Base-by-base conservation (phyloP, 1,284 basidiomycete genomes). In the Ustilago vetiveriae region DNA sequence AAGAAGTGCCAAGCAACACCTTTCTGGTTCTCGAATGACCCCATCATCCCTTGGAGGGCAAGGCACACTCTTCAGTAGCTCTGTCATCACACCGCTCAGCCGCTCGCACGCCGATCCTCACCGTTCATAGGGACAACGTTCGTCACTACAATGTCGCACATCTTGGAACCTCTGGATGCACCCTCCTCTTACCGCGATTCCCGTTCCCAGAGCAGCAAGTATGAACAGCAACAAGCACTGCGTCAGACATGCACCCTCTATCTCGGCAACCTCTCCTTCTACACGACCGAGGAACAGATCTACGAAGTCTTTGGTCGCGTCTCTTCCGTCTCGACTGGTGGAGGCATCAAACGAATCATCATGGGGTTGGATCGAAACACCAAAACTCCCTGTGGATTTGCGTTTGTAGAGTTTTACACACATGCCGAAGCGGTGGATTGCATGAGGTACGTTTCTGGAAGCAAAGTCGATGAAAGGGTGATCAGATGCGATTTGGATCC, bases 251-350 rank as follows among this genome's bases (percentile, higher is more conserved):
- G 82, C 6, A 87, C 86, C 2, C 84, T 87, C 19, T 86, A 97
- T 88, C 90, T 98, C 78, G 96, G 76, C 50, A 79, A 79, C 39
- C 66, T 79, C 5, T 76, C 71, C 11, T 79, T 79, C 68, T 75
- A 92, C 85, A 98, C 94, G 10, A 98, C 95, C 44, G 96, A 99
- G 84, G 94, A 98, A 82, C 96, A 99, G 84, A 98, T 99, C 84
- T 98, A 98, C 84, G 95, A 98, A 83, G 84, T 98, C 46, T 99
- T 98, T 84, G 89, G 90, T 56, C 92, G 92, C 85, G 96, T 94
- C 74, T 88, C 93, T 36, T 90, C 87, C 70, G 88, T 92, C 2
- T 91, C 92, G 72, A 90, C 93, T 65, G 94, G 94, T 37, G 94
- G 94, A 32, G 94, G 94, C 27, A 94, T 99, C 74, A 98, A 98